Evolutionary conservation across 805 yeast species (phyloP).

Genomic region (Kuraishia cidri): DNA sequence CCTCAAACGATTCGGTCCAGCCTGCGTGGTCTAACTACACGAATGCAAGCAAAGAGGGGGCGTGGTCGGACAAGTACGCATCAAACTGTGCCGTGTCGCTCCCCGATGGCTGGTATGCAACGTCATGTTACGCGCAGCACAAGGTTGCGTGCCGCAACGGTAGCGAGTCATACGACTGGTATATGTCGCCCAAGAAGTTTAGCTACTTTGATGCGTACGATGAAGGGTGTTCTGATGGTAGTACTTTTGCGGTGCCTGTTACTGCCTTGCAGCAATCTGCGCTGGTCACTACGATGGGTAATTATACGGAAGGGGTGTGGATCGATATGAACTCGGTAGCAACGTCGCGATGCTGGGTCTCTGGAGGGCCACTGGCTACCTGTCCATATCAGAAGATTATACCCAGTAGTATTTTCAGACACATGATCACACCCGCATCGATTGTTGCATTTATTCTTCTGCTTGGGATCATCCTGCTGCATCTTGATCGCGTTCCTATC

Average conservation of each 20-base stretch:
- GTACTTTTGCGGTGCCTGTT: conserved; percentile 35
- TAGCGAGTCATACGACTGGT: conserved; percentile 32
- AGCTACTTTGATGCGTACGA: conserved; percentile 36
- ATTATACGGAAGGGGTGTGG: conserved; percentile 45
- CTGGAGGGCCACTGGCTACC: conserved; percentile 66
- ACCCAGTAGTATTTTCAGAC: conserved; percentile 45
- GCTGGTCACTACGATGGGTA: conserved; percentile 11
- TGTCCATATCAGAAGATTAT: conserved; percentile 70
- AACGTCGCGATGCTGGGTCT: conserved; percentile 71
- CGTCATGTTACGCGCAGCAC: background rate
- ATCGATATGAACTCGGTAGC: conserved; percentile 74
- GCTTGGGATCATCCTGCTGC: conserved; percentile 41
- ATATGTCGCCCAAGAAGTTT: conserved; percentile 18
- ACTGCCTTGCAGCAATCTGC: conserved; percentile 35
- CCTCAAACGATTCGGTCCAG: conserved; percentile 22
- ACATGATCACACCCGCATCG: conserved; percentile 60
- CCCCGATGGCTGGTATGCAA: conserved; percentile 33
- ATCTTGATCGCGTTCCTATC: conserved; percentile 56
- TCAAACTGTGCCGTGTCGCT: conserved; percentile 31
- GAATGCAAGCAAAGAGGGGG: background rate
- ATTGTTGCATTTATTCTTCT: conserved; percentile 47
- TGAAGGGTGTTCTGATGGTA: conserved; percentile 21
- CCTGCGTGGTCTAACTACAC: conserved; percentile 4
- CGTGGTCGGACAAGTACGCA: conserved; percentile 12
- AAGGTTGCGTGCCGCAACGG: conserved; percentile 62